phyloP scores from a whole-genome alignment of 768 basidiomycete species.

The Lentinula edodes region DNA sequence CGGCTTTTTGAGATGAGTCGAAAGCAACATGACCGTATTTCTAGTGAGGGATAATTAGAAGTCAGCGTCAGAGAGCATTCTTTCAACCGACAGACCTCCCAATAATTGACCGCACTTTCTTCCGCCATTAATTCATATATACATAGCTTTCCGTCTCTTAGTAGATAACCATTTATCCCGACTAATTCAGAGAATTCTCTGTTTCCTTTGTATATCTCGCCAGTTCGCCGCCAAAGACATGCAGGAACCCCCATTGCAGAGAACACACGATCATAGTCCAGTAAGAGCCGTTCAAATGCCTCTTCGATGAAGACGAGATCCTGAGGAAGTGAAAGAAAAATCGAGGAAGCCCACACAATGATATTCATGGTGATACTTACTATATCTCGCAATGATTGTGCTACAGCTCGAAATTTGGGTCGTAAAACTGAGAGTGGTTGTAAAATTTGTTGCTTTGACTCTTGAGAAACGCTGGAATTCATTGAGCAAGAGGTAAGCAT shows the following conservation, averaged over 20 bases:
- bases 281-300: constrained; percentile 89
- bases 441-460: constrained; percentile 87
- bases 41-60: constrained; percentile 28
- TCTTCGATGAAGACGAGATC: constrained; percentile 98
- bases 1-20: constrained; percentile 87
- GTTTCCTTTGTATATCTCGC: constrained; percentile 98
- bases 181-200: constrained; percentile 91
- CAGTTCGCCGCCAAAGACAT: constrained; percentile 93
- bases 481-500: not conserved
- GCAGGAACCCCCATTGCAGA: constrained; percentile 96
- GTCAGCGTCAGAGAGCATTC: not conserved
- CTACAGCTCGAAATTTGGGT: constrained; percentile 83
- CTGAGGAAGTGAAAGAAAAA: constrained; percentile 16
- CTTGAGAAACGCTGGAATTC: constrained; percentile 67
- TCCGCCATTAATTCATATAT: constrained; percentile 99
- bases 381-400: constrained; percentile 79
- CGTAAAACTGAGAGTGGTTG: constrained; percentile 82
- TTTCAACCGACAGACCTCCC: constrained; percentile 58
- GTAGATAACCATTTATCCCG: constrained; percentile 79
- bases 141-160: constrained; percentile 91
- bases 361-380: constrained; percentile 29
- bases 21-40: constrained; percentile 95
- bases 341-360: not conserved
- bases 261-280: constrained; percentile 94
- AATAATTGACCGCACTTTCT: constrained; percentile 93